Evolutionary conservation across 192 early-diverging fungal genomes (phyloP), one percentile per base, ranked within the genome.

Genomic region (Coemansia sp.): DNA sequence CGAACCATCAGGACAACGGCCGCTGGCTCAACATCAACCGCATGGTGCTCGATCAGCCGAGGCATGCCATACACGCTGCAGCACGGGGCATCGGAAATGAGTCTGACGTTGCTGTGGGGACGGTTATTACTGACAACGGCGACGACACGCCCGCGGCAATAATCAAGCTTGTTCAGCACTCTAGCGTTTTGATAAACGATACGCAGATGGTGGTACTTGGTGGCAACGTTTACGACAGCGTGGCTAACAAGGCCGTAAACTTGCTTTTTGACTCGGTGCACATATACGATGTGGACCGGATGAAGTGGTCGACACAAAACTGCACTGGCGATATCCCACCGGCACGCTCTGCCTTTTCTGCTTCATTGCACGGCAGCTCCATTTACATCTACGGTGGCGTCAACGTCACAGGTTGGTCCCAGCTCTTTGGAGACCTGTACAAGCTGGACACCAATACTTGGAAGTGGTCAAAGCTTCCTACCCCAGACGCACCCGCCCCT

Each of bases 361-460:
- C 64, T 2, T 69, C 78, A 8, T 46, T 39, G 45, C 45, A 67
- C 50, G 50, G 53, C 9, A 36, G 64, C 29, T 62, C 56, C 9
- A 75, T 81, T 33, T 81, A 74, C 61, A 72, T 81, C 2, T 64
- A 69, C 33, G 79, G 70, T 1, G 79, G 79, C 13, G 79, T 81
- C 40, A 72, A 81, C 41, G 70, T 73, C 29, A 67, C 31, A n/a
- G 46, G 45, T n/a, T 81, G 74, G 73, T 17, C 51, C 6, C 14
- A 24, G 33, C 50, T 67, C 21, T 75, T 70, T 51, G 64, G 61
- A 42, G 74, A 81, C 56, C 19, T 81, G 56, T 70, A 81, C 57
- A 54, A 63, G 64, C 70, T 81, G 21, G 59, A 81, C 41, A 81
- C 74, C 3, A 17, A 33, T 11, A 73, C 66, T 3, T 81, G 78